phyloP scores from a whole-genome alignment of 2,329 filamentous ascomycete genomes.

The Aureobasidium lini region DNA sequence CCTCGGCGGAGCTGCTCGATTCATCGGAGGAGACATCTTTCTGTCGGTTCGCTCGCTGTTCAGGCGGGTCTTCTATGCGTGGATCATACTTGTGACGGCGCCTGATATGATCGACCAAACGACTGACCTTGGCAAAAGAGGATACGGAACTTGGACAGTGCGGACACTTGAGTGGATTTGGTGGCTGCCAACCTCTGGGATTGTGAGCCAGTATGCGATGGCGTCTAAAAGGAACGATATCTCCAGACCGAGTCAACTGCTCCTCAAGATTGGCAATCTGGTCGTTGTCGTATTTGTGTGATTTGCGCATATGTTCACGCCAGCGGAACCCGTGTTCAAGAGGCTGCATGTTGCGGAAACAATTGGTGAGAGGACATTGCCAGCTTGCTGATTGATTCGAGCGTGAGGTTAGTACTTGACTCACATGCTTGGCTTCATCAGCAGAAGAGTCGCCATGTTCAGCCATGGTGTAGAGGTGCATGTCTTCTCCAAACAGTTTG shows the following conservation, averaged over 20 bases:
- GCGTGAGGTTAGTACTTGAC: background rate
- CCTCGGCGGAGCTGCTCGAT: background rate
- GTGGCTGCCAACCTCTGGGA: conserved; percentile 14
- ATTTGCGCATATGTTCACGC: conserved; percentile 27
- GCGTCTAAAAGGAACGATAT: background rate
- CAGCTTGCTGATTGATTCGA: conserved; percentile 3
- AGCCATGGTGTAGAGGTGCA: conserved; percentile 54
- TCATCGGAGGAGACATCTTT: background rate
- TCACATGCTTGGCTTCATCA: background rate
- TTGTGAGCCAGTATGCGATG: conserved; percentile 1
- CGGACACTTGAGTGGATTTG: conserved; percentile 29
- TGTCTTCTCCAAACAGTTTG: conserved; percentile 64
- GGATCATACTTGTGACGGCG: conserved; percentile 38
- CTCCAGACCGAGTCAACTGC: conserved; percentile 3
- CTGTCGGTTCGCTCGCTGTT: background rate
- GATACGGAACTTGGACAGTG: conserved; percentile 30
- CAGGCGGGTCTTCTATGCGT: conserved; percentile 18
- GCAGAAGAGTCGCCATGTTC: conserved; percentile 28
- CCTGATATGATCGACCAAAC: conserved; percentile 38
- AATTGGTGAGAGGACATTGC: conserved; percentile 23
- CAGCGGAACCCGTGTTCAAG: conserved; percentile 24
- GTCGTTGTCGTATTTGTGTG: conserved; percentile 21
- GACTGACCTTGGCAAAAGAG: conserved; percentile 27
- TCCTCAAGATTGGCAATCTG: conserved; percentile 9
- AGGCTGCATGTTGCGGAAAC: conserved; percentile 21